Evolutionary conservation across 768 basidiomycete species (phyloP).

Genomic region (Boletales sp.): DNA sequence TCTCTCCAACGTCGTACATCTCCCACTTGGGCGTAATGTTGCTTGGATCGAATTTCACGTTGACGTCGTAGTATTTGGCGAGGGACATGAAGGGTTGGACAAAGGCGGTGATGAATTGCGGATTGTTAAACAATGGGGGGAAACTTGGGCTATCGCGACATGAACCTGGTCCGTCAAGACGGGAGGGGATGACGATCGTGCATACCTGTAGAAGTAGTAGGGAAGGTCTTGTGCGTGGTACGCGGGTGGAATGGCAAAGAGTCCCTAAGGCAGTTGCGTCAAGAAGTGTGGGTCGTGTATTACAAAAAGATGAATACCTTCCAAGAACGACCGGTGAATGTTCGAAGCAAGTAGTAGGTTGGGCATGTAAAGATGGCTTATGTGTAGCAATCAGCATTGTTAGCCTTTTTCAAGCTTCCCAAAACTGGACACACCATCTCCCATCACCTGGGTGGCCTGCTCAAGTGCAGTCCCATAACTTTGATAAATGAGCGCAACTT

Average conservation of each 20-base stretch:
- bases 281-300: no score
- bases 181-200: no score
- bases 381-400: no score
- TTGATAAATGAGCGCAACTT: conserved; percentile 29
- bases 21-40: conserved; percentile 18
- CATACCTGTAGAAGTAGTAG: conserved; percentile 39
- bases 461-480: conserved; percentile 29
- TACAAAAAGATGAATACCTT: conserved; percentile 29
- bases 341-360: conserved; percentile 27
- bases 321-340: conserved; percentile 29
- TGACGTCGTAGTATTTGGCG: conserved; percentile 20
- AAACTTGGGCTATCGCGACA: not conserved
- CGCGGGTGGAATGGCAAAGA: conserved; percentile 31
- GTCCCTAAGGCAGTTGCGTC: conserved; percentile 14
- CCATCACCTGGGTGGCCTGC: conserved; percentile 35
- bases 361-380: conserved; percentile 37
- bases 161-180: no score
- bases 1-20: not conserved
- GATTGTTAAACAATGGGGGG: conserved; percentile 19
- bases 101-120: conserved; percentile 29
- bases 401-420: no score
- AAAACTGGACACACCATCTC: conserved; percentile 34
- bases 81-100: conserved; percentile 24
- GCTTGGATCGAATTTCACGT: conserved; percentile 12
- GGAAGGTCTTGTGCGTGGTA: conserved; percentile 30